Conservation (phyloP, 805 yeast genomes). For the Metschnikowia sp. region DNA sequence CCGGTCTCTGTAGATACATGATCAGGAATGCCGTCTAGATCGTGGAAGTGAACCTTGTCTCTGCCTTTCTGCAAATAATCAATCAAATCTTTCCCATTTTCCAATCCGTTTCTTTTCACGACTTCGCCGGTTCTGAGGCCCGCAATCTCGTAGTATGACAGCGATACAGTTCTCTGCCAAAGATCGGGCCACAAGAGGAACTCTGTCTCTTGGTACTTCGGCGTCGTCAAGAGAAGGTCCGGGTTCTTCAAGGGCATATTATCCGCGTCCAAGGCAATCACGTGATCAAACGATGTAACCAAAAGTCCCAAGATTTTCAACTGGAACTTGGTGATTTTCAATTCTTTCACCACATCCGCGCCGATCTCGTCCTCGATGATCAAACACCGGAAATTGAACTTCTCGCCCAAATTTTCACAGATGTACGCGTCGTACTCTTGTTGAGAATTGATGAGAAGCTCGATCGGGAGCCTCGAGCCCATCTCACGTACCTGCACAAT, state of each 20-base stretch:
- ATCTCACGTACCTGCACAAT: conserved; percentile 29
- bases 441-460: conserved; percentile 27
- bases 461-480: conserved; percentile 35
- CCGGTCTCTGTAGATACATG: conserved; percentile 31
- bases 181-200: conserved; percentile 37
- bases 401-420: conserved; percentile 26
- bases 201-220: conserved; percentile 23
- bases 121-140: conserved; percentile 29
- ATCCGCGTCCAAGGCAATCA: conserved; percentile 33
- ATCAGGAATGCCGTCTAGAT: conserved; percentile 29
- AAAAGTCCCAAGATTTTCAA: conserved; percentile 31
- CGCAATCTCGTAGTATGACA: conserved; percentile 31
- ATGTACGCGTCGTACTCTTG: conserved; percentile 24
- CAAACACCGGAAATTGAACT: conserved; percentile 26
- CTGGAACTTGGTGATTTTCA: conserved; percentile 24
- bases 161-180: conserved; percentile 33
- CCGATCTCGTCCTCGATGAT: conserved; percentile 27
- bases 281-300: conserved; percentile 32
- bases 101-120: conserved; percentile 25
- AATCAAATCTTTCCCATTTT: conserved; percentile 21
- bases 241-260: conserved; percentile 31
- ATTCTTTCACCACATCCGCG: conserved; percentile 15
- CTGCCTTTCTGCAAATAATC: conserved; percentile 21
- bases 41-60: conserved; percentile 25
- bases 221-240: conserved; percentile 23